These are phyloP conservation scores for Aspergillus alliaceus DNA, from an alignment of 2,329 filamentous ascomycete species.

Conservation along the genomic window DNA sequence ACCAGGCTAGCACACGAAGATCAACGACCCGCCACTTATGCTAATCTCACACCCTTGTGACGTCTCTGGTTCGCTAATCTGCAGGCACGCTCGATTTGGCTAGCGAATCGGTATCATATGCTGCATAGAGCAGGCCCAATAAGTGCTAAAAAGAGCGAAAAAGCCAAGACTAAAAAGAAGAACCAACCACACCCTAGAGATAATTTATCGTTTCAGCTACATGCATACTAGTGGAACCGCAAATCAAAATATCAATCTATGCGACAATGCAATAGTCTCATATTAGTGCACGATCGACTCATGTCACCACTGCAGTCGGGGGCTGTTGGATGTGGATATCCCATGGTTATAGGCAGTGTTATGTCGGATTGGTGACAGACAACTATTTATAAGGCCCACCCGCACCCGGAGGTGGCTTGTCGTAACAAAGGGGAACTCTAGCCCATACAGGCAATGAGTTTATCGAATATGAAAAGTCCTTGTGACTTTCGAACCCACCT, in stretches of 20 bases:
- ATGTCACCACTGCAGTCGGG: background rate
- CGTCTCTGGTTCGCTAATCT: too few relatives aligned
- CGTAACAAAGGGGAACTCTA: background rate
- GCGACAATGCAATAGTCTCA: background rate
- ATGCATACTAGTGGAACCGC: background rate
- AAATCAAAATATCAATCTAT: background rate
- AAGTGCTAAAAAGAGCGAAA: background rate
- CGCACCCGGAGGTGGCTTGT: background rate
- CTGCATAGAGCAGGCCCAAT: background rate
- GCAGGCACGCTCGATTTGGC: too few relatives aligned
- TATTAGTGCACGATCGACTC: background rate
- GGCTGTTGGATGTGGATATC: background rate
- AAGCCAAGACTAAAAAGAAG: background rate
- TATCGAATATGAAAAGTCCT: conserved; percentile 2
- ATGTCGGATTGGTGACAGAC: background rate
- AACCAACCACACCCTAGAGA: background rate
- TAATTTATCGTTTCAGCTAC: background rate
- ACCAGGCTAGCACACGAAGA: too few relatives aligned
- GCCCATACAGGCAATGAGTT: background rate
- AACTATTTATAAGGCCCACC: background rate
- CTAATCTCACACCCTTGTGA: background rate
- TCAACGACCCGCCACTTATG: background rate
- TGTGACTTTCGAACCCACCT: conserved; percentile 8
- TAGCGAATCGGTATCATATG: background rate
- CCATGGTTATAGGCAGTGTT: background rate